Evolutionary conservation across 345 rosid genomes (phyloP).

Genomic region (Eucalyptus pauciflora): DNA sequence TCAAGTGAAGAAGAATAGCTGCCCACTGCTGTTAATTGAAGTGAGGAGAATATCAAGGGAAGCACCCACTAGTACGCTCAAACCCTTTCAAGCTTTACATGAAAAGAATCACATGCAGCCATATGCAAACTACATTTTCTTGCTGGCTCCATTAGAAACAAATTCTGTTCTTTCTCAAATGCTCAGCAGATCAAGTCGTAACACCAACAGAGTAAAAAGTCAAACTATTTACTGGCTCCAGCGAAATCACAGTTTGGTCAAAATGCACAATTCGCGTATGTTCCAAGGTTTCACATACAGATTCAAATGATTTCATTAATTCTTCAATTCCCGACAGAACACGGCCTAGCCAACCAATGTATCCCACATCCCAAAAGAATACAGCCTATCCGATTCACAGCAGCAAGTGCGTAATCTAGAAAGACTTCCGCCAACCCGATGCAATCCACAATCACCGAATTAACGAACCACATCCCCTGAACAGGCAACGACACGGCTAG

Average conservation of each 20-base stretch:
- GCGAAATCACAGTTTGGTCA: background rate
- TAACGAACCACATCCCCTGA: background rate
- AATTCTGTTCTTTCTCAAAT: background rate
- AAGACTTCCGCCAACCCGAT: too few relatives aligned
- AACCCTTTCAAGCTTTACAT: background rate
- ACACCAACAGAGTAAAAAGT: background rate
- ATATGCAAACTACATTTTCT: background rate
- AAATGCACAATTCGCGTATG: accelerated
- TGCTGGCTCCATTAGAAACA: background rate
- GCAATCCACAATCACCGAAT: background rate
- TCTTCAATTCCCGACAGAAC: background rate
- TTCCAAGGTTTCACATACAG: background rate
- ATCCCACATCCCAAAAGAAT: accelerated
- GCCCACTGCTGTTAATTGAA: background rate
- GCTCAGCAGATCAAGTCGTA: background rate
- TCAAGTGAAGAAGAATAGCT: background rate
- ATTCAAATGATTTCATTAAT: background rate
- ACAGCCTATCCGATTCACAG: background rate
- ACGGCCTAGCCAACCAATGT: background rate
- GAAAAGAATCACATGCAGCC: background rate
- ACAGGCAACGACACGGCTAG: background rate
- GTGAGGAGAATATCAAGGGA: background rate
- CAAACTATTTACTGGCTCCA: background rate
- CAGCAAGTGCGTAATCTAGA: background rate
- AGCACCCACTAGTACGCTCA: background rate